Conservation (phyloP, 2,329 filamentous ascomycete species). For the Penicillium sp. region DNA sequence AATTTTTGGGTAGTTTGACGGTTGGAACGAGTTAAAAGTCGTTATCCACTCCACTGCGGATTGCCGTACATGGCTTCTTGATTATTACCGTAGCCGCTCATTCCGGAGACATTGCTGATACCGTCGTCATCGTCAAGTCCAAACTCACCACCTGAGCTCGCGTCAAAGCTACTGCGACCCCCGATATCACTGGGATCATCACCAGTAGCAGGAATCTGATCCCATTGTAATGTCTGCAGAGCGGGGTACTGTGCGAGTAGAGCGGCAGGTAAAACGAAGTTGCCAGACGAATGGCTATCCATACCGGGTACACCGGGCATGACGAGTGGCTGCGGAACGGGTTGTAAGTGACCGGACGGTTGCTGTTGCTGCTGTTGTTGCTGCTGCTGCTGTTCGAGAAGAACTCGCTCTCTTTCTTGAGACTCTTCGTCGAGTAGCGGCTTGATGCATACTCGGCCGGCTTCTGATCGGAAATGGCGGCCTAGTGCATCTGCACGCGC, state of each 20-base stretch:
- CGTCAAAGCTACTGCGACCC: conserved; percentile 53
- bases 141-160: conserved; percentile 43
- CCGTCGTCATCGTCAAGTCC: conserved; percentile 43
- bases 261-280: conserved; percentile 76
- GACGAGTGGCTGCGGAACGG: conserved; percentile 53
- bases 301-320: conserved; percentile 61
- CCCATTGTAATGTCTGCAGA: conserved; percentile 86
- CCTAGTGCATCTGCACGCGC: conserved; percentile 92
- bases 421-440: conserved; percentile 95
- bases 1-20: neutral
- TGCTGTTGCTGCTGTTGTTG: conserved; percentile 58
- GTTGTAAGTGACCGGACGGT: conserved; percentile 59
- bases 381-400: conserved; percentile 64
- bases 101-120: conserved; percentile 32
- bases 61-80: conserved; percentile 32
- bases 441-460: conserved; percentile 92
- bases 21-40: neutral
- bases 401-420: conserved; percentile 68
- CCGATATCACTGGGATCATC: conserved; percentile 59
- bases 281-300: conserved; percentile 53
- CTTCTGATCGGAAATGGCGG: conserved; percentile 91
- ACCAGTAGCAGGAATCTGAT: conserved; percentile 62
- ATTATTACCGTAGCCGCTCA: conserved; percentile 33
- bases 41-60: conserved; percentile 26
- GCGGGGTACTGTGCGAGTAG: conserved; percentile 89